phyloP scores from a whole-genome alignment of 345 rosid genomes.

The Salix exigua region DNA sequence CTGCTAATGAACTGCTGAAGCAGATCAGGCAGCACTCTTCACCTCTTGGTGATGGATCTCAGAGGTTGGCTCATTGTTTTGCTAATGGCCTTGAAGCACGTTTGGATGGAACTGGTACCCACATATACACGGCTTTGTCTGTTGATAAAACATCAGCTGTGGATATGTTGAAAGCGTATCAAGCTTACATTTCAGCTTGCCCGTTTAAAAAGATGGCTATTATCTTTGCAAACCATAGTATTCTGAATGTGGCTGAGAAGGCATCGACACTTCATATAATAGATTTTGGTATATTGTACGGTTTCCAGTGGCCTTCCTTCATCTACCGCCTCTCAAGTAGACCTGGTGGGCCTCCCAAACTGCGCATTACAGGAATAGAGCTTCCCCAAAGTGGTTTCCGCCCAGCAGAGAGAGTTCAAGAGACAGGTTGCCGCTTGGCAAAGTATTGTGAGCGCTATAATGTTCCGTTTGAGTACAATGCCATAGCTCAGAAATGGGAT shows the following conservation, averaged over 20 bases:
- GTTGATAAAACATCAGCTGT: constrained; percentile 11
- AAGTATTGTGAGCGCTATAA: constrained; percentile 30
- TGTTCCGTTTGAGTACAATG: constrained; percentile 36
- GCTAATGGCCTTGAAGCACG: constrained; percentile 85
- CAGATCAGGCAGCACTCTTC: constrained; percentile 86
- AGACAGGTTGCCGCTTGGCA: constrained; percentile 27
- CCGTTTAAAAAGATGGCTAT: constrained; percentile 28
- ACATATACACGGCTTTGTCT: constrained; percentile 18
- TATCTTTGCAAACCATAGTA: constrained; percentile 21
- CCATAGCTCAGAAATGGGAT: constrained; percentile 35
- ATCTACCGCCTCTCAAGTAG: constrained; percentile 25
- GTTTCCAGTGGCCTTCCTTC: constrained; percentile 38
- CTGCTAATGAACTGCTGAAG: constrained; percentile 61
- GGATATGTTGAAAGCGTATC: constrained; percentile 32
- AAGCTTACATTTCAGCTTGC: constrained; percentile 22
- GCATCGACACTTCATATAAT: constrained; percentile 26
- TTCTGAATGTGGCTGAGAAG: constrained; percentile 14
- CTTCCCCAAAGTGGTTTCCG: constrained; percentile 35
- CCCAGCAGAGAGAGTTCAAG: constrained; percentile 29
- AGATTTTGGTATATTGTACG: constrained; percentile 26
- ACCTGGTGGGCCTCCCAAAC: constrained; percentile 28
- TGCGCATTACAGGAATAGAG: constrained; percentile 39
- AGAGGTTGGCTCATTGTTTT: constrained; percentile 80
- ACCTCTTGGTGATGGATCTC: constrained; percentile 86
- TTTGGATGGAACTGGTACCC: constrained; percentile 37